phyloP scores from a whole-genome alignment of 257 asterid genomes.

The Solanum okadae region DNA sequence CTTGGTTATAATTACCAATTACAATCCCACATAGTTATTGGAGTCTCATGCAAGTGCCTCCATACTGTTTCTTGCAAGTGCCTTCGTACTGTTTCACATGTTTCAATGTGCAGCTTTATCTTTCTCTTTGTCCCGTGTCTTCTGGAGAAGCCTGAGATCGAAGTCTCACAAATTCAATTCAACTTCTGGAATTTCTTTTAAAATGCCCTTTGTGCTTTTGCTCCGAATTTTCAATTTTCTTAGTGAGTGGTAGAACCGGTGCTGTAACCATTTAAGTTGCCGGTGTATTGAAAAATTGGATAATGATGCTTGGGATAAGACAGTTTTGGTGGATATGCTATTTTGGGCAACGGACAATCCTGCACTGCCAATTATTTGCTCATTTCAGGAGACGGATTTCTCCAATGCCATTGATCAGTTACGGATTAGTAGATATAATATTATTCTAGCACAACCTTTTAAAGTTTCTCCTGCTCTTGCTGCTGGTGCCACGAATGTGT shows the following conservation, averaged over 20 bases:
- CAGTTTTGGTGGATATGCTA: slow-evolving; percentile 41
- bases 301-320: slow-evolving; percentile 53
- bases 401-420: slow-evolving; percentile 49
- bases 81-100: neutral
- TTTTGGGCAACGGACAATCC: slow-evolving; percentile 63
- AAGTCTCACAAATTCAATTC: slow-evolving; percentile 72
- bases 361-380: slow-evolving; percentile 50
- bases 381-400: slow-evolving; percentile 49
- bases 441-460: slow-evolving; percentile 45
- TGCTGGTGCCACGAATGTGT: slow-evolving; percentile 38
- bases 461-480: slow-evolving; percentile 39
- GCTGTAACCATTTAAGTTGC: slow-evolving; percentile 23
- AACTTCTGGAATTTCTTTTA: slow-evolving; percentile 93
- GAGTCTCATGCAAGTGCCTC: neutral
- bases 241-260: slow-evolving; percentile 21
- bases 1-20: neutral
- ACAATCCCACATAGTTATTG: neutral
- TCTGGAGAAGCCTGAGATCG: slow-evolving; percentile 90
- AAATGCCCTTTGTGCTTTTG: slow-evolving; percentile 68
- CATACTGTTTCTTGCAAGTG: neutral
- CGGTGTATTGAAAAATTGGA: slow-evolving; percentile 91
- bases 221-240: slow-evolving; percentile 80
- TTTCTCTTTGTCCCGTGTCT: slow-evolving; percentile 89
- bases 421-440: slow-evolving; percentile 37
- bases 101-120: slow-evolving; percentile 57